These are phyloP conservation scores for Nannochloropsis gaditana DNA, from an alignment of 108 stramenopile species.

Conservation along the genomic window DNA sequence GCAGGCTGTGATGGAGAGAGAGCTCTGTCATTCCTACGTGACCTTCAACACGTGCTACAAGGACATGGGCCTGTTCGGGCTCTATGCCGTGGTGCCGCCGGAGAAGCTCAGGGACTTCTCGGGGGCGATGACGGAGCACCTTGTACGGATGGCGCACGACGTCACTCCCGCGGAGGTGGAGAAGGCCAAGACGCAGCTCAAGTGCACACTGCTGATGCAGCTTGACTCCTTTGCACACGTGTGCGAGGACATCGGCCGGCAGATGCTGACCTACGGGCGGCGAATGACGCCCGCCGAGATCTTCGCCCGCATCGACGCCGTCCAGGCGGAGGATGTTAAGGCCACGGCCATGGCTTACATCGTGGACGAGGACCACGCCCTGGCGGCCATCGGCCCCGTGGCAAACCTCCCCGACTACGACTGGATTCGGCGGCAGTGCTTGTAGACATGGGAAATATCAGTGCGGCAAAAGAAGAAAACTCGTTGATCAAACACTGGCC, in stretches of 20 bases:
- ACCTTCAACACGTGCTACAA: slow-evolving; percentile 99
- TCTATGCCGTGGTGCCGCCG: slow-evolving; percentile 87
- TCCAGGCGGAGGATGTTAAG: slow-evolving; percentile 76
- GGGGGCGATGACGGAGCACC: slow-evolving; percentile 66
- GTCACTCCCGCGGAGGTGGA: slow-evolving; percentile 63
- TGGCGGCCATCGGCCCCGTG: slow-evolving; percentile 52
- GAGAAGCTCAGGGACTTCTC: slow-evolving; percentile 70
- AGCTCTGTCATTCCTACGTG: slow-evolving; percentile 77
- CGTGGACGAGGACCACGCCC: slow-evolving; percentile 51
- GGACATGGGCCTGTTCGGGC: slow-evolving; percentile 96
- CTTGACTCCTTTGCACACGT: slow-evolving; percentile 90
- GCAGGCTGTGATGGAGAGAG: slow-evolving; percentile 78
- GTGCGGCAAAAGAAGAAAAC: background rate
- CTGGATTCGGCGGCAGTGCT: slow-evolving; percentile 41
- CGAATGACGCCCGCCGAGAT: slow-evolving; percentile 95
- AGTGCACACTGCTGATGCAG: slow-evolving; percentile 94
- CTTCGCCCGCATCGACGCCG: slow-evolving; percentile 89
- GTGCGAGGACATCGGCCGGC: slow-evolving; percentile 98
- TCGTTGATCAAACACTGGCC: background rate
- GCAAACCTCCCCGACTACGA: slow-evolving; percentile 49
- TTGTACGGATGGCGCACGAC: slow-evolving; percentile 85
- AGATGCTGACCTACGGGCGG: slow-evolving; percentile 93
- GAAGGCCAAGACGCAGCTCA: slow-evolving; percentile 85
- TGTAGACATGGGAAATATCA: background rate
- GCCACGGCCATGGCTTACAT: slow-evolving; percentile 62